These are phyloP conservation scores for Leccinum uliginosum DNA, from an alignment of 768 basidiomycete species.

Conservation along the genomic window DNA sequence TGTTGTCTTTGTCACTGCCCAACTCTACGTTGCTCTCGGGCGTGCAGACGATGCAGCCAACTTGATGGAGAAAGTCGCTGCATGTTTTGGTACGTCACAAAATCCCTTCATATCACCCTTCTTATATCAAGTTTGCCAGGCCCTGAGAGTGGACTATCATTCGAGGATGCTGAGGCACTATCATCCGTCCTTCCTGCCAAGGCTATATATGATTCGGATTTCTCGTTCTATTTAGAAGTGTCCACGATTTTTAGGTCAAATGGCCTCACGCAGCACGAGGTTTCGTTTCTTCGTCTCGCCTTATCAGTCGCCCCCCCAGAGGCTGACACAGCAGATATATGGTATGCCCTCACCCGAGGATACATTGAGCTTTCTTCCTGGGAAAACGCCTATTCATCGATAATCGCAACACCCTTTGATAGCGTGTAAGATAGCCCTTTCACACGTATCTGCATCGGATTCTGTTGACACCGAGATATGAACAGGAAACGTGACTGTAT, in stretches of 20 bases:
- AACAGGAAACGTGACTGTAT: slow-evolving; percentile 78
- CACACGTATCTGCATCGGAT: slow-evolving; percentile 4
- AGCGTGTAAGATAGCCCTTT: slow-evolving; percentile 58
- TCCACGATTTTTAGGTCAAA: slow-evolving; percentile 68
- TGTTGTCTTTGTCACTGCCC: slow-evolving; percentile 66
- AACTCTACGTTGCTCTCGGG: slow-evolving; percentile 61
- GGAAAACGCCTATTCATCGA: slow-evolving; percentile 82
- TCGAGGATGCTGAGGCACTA: slow-evolving; percentile 64
- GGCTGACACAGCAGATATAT: slow-evolving; percentile 61
- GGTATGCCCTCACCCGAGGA: slow-evolving; percentile 75
- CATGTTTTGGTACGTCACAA: slow-evolving; percentile 60
- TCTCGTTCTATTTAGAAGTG: slow-evolving; percentile 74
- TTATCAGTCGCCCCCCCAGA: slow-evolving; percentile 60
- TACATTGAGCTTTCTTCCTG: slow-evolving; percentile 68
- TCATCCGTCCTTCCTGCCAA: slow-evolving; percentile 55
- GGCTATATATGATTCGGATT: slow-evolving; percentile 54
- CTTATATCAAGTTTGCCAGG: slow-evolving; percentile 30
- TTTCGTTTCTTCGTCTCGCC: slow-evolving; percentile 74
- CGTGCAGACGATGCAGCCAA: slow-evolving; percentile 69
- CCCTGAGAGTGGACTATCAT: slow-evolving; percentile 45
- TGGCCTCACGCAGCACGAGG: slow-evolving; percentile 54
- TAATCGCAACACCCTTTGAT: slow-evolving; percentile 71
- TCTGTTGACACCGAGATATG: slow-evolving; percentile 8
- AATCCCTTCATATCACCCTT: neutral
- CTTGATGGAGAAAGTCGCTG: slow-evolving; percentile 69